Conservation (phyloP, 2,329 filamentous ascomycete genomes). For the Hypoxylon sp. region DNA sequence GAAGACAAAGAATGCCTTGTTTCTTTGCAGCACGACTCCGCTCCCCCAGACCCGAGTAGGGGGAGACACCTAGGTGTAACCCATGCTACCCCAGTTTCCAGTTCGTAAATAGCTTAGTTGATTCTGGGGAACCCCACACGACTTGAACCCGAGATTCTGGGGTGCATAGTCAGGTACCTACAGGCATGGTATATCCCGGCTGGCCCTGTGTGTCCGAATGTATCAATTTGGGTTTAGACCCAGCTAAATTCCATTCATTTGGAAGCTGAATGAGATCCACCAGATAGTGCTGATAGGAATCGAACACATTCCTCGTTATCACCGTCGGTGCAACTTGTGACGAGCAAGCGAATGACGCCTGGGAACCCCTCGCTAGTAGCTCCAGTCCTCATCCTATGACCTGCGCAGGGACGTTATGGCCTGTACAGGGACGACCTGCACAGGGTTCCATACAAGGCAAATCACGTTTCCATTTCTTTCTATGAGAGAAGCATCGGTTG, state of each 20-base stretch:
- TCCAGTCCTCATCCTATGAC: conserved; percentile 11
- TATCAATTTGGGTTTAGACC: not conserved
- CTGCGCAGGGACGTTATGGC: conserved; percentile 5
- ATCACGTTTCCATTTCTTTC: conserved; percentile 12
- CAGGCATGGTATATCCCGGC: not conserved
- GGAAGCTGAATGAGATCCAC: not conserved
- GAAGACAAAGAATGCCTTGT: conserved; percentile 11
- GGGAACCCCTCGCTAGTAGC: conserved; percentile 12
- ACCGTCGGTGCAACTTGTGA: conserved; percentile 1
- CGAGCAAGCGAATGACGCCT: conserved; percentile 2
- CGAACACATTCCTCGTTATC: conserved; percentile 1
- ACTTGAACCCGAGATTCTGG: conserved; percentile 8
- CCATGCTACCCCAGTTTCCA: conserved; percentile 24
- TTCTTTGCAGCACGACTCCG: conserved; percentile 15
- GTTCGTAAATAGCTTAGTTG: conserved; percentile 17
- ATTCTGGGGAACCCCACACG: conserved; percentile 11
- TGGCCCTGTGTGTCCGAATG: not conserved
- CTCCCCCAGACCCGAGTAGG: conserved; percentile 12
- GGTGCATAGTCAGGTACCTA: too few species aligned
- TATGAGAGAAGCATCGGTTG: conserved; percentile 7
- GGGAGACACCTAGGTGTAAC: conserved; percentile 4
- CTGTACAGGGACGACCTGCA: conserved; percentile 4
- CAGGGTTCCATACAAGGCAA: conserved; percentile 4
- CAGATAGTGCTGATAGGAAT: not conserved
- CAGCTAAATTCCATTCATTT: not conserved